Conservation (phyloP, 352 stramenopile species). For the Salisapilia sapeloensis region DNA sequence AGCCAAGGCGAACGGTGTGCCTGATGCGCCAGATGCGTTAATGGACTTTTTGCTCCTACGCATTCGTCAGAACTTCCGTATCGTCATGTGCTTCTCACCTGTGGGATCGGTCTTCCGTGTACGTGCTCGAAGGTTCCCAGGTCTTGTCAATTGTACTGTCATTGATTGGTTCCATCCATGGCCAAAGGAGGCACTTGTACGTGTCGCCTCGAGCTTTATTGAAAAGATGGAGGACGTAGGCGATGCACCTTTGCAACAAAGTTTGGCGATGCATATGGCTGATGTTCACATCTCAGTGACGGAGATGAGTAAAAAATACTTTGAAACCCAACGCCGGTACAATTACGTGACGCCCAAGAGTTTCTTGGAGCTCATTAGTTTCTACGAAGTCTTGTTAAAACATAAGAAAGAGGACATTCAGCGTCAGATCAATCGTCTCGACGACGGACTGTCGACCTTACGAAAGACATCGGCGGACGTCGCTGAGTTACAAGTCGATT, state of each 20-base stretch:
- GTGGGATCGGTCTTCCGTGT: conserved; percentile 94
- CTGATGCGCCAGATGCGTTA: conserved; percentile 86
- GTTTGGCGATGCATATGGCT: conserved; percentile 93
- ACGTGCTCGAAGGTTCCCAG: conserved; percentile 91
- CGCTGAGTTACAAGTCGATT: conserved; percentile 88
- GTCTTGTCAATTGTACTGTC: conserved; percentile 93
- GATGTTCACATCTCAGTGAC: conserved; percentile 95
- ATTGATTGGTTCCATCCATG: conserved; percentile 98
- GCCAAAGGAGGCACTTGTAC: conserved; percentile 92
- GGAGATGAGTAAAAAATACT: conserved; percentile 90
- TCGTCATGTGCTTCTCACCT: conserved; percentile 95
- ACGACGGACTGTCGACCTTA: conserved; percentile 92
- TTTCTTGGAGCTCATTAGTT: conserved; percentile 95
- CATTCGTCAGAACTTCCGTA: conserved; percentile 90
- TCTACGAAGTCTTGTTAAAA: conserved; percentile 94
- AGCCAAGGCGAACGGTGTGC: conserved; percentile 88
- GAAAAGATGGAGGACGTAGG: conserved; percentile 90
- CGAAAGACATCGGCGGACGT: conserved; percentile 94
- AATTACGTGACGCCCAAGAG: conserved; percentile 98
- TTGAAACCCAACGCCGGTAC: conserved; percentile 90
- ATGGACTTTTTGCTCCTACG: conserved; percentile 93
- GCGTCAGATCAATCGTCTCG: conserved; percentile 90
- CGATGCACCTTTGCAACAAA: conserved; percentile 67
- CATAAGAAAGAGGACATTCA: conserved; percentile 92
- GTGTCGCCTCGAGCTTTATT: conserved; percentile 90